Base-by-base conservation (phyloP, 345 rosid genomes). In the Sapria himalayana region DNA sequence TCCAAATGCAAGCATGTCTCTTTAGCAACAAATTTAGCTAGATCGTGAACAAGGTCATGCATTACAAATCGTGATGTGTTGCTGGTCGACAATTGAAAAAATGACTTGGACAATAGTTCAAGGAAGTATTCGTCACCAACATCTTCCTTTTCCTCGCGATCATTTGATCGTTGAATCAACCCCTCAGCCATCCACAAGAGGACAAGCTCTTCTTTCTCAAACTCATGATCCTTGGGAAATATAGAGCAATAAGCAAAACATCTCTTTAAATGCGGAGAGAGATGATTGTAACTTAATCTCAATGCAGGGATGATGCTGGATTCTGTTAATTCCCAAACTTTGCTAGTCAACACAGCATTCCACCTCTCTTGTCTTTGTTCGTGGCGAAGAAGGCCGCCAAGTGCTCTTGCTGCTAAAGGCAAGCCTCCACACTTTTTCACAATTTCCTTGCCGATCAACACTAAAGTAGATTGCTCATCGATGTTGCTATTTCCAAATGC, bases 1-100 rank as follows among this genome's bases (percentile, higher is more conserved):
- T 46, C 58, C 29, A 37, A 33, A 18, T 41, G 20, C n/a, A n/a
- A n/a, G n/a, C n/a, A n/a, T n/a, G n/a, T n/a, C 16, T 36, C 33
- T 16, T 39, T 38, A 16, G 38, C 49, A 46, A 49, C 43, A 21
- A 3, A 46, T 39, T 42, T n/a, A 22, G 57, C 61, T 15, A 61
- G 29, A 27, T 61, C 58, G 46, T 49, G 22, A 25, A 58, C 41
- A 3, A 52, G 58, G 16, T 58, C 58, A 24, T 64, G 69, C 61
- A 64, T 64, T 23, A 39, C 29, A 40, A 46, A 57, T 1, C 22
- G 4, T 1, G 40, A 33, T 23, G 9, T 8, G 3, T 35, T 19
- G 3, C 19, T 2, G 3, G 32, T 34, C 13, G 56, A 52, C 23
- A 12, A 39, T n/a, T 66, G 52, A 39, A 66, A 56, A 29, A 66